Conservation (phyloP, 495 filamentous ascomycete species). For the Annulohypoxylon bovei region DNA sequence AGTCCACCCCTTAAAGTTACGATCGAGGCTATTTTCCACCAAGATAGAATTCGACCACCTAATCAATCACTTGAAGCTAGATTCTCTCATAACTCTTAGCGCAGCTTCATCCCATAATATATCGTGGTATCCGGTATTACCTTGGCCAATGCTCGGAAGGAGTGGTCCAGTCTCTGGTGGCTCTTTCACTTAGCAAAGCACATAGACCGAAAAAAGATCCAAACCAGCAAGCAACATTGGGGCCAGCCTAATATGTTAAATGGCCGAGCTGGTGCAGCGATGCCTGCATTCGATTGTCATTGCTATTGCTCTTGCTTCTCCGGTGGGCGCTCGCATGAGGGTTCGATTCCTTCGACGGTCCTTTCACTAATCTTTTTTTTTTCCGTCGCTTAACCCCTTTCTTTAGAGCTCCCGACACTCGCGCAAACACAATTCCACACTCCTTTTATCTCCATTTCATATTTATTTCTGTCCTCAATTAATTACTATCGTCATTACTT, state of each 20-base stretch:
- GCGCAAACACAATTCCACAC: neutral
- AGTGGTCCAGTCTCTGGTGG: neutral
- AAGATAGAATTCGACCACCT: too few species aligned
- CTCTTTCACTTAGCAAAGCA: neutral
- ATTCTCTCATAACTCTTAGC: neutral
- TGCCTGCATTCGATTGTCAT: neutral
- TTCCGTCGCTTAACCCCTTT: neutral
- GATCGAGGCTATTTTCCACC: neutral
- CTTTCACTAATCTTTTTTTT: neutral
- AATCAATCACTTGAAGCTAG: neutral
- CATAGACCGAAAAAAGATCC: neutral
- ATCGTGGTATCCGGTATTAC: neutral
- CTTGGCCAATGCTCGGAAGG: neutral
- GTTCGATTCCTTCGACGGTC: neutral
- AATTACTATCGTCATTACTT: neutral
- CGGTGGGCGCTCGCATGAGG: neutral
- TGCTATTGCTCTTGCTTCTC: neutral
- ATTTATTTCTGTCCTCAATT: neutral
- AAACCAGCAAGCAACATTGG: neutral
- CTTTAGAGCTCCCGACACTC: too few species aligned
- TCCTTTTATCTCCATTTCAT: neutral
- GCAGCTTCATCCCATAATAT: neutral
- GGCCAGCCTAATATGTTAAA: neutral
- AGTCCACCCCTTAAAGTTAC: neutral
- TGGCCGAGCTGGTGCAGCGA: neutral